Evolutionary conservation across 1,284 basidiomycete species (phyloP).

Genomic region (Pseudozyma flocculosa): DNA sequence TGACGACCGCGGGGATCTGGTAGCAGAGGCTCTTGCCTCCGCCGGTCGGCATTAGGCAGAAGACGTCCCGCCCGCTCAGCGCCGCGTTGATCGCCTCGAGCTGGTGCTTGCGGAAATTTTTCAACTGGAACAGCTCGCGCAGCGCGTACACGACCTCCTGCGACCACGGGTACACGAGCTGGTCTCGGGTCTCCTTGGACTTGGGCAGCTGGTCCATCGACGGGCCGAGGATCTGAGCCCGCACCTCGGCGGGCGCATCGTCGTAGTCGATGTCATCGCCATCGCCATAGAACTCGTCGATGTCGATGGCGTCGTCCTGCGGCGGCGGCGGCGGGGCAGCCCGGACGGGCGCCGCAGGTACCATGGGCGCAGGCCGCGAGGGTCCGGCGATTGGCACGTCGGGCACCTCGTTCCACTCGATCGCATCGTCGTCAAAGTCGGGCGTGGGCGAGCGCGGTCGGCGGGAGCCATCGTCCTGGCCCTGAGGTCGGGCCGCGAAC

Average conservation of each 20-base stretch:
- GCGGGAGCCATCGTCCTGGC: too few species aligned
- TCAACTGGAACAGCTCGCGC: slow-evolving; percentile 69
- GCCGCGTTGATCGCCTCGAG: slow-evolving; percentile 81
- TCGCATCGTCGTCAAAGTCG: too few species aligned
- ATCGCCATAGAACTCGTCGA: slow-evolving; percentile 3
- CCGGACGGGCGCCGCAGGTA: too few species aligned
- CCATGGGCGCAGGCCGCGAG: too few species aligned
- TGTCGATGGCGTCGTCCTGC: neutral
- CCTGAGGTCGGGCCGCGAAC: too few species aligned
- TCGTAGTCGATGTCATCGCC: slow-evolving; percentile 13
- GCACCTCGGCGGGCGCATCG: slow-evolving; percentile 10
- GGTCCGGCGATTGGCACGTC: too few species aligned
- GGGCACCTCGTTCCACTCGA: too few species aligned
- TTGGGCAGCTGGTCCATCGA: slow-evolving; percentile 15
- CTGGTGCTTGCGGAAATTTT: slow-evolving; percentile 78
- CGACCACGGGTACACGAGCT: slow-evolving; percentile 60
- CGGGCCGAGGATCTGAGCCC: slow-evolving; percentile 15
- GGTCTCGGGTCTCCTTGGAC: neutral
- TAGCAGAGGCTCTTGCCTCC: slow-evolving; percentile 77
- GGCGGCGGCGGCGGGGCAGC: too few species aligned
- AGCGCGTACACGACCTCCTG: slow-evolving; percentile 69
- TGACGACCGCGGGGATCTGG: slow-evolving; percentile 77
- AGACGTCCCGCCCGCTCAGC: slow-evolving; percentile 79
- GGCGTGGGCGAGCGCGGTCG: too few species aligned
- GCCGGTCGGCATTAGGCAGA: slow-evolving; percentile 95